phyloP scores from a whole-genome alignment of 441 rosid genomes.

The Eruca vesicaria region DNA sequence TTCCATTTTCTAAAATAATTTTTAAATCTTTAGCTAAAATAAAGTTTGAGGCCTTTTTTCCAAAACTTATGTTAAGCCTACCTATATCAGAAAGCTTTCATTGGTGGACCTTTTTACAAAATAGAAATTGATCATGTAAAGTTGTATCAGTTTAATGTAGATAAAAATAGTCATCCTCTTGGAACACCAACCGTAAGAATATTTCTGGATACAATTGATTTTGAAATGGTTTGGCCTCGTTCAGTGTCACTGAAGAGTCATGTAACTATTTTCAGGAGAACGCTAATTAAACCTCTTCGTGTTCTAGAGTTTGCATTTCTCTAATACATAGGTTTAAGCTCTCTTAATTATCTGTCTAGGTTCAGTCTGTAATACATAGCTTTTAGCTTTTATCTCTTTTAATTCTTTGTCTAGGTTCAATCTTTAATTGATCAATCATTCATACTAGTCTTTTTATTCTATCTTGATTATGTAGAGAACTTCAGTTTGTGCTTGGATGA shows the following conservation, averaged over 20 bases:
- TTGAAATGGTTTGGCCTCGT: slow-evolving; percentile 1
- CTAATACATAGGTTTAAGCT: neutral
- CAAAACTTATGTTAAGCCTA: no score
- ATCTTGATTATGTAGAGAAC: slow-evolving; percentile 12
- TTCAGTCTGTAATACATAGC: neutral
- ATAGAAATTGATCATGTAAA: neutral
- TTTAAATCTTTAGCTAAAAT: no score
- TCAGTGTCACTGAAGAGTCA: slow-evolving; percentile 8
- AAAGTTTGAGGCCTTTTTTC: no score
- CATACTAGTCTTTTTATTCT: neutral
- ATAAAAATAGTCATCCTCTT: neutral
- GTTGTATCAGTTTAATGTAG: neutral
- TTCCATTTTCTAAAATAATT: no score
- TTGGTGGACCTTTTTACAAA: no score
- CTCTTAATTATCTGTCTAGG: slow-evolving; percentile 12
- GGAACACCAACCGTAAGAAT: neutral
- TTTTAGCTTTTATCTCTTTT: neutral
- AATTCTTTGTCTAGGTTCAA: slow-evolving; percentile 14
- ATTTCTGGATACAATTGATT: slow-evolving; percentile 13
- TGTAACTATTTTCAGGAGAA: slow-evolving; percentile 2
- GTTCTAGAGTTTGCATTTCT: slow-evolving; percentile 12
- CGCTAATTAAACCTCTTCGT: neutral
- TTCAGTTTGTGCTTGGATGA: slow-evolving; percentile 10
- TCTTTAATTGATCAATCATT: neutral
- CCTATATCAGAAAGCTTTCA: no score